Conservation (phyloP, 805 yeast species). For the Starmerella apicola region DNA sequence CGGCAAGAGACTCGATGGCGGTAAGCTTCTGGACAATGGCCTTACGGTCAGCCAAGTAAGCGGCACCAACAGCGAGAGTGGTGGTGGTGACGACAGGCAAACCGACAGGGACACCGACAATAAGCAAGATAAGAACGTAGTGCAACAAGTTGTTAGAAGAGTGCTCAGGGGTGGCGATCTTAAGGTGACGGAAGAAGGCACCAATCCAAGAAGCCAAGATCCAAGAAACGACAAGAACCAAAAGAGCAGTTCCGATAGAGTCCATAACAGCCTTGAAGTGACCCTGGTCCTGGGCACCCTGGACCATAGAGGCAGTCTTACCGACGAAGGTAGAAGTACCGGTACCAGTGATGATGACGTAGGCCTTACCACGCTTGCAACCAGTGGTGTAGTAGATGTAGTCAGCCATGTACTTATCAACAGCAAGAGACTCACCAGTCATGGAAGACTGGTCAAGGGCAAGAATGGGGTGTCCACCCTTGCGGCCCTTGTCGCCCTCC, state of each 20-base stretch:
- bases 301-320: conserved; percentile 94
- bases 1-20: conserved; percentile 92
- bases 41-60: conserved; percentile 91
- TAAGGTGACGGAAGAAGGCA: conserved; percentile 86
- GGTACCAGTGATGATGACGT: conserved; percentile 83
- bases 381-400: conserved; percentile 86
- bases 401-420: conserved; percentile 86
- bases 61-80: conserved; percentile 98
- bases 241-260: conserved; percentile 88
- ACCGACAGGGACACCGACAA: conserved; percentile 98
- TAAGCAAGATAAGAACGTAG: conserved; percentile 87
- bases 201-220: conserved; percentile 84
- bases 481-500: conserved; percentile 42
- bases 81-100: conserved; percentile 96
- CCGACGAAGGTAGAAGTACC: conserved; percentile 94
- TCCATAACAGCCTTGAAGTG: conserved; percentile 95
- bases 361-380: conserved; percentile 92
- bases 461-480: conserved; percentile 77
- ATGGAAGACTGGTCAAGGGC: conserved; percentile 80
- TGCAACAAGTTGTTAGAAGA: conserved; percentile 47
- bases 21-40: conserved; percentile 94
- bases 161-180: conserved; percentile 53
- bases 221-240: conserved; percentile 77
- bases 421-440: conserved; percentile 96
- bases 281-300: conserved; percentile 94